Base-by-base conservation (phyloP, 257 asterid genomes). In the Primulina huaijiensis region DNA sequence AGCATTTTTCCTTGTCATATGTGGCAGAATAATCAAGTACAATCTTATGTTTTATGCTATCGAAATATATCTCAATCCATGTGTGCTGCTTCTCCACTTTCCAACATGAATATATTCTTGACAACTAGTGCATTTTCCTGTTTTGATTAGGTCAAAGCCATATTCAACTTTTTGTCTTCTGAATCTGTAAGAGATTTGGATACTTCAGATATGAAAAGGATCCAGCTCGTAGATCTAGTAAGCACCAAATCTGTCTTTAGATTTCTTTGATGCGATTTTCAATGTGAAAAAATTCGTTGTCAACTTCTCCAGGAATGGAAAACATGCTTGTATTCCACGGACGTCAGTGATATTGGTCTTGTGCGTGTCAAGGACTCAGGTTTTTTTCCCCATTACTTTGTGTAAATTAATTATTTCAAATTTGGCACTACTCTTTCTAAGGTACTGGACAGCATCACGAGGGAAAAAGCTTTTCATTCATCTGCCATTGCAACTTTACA, bases 281-380 rank as follows among this genome's bases (percentile, higher is more conserved):
- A 30, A 62, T 61, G 50, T 61, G 64, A 57, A 62, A 38, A 38
- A 72, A 65, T 21, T 55, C 14, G 34, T 61, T 59, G 7, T 61
- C 58, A 50, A 21, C 65, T 64, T 79, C 74, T 62, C 70, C 75
- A 72, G 98, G 97, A 86, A 62, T 90, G 98, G 97, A 82, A 81
- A 79, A 79, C 81, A 43, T 62, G 84, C 75, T 77, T 83, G 82
- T 85, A 83, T 79, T 84, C 90, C 66, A 92, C 92, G 2, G 98
- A 90, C 75, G 88, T 91, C 86, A 81, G 96, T 58, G 98, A 92
- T 86, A 82, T 90, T 81, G 96, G 93, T 78, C 90, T 90, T 35
- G 97, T 92, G 62, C 70, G 78, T 27, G 62, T 85, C 69, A 77
- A 74, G 71, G 85, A 82, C 69, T 76, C 96, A 75, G 98, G 98